Conservation (phyloP, 805 yeast species). For the Grigorovia jiainica region DNA sequence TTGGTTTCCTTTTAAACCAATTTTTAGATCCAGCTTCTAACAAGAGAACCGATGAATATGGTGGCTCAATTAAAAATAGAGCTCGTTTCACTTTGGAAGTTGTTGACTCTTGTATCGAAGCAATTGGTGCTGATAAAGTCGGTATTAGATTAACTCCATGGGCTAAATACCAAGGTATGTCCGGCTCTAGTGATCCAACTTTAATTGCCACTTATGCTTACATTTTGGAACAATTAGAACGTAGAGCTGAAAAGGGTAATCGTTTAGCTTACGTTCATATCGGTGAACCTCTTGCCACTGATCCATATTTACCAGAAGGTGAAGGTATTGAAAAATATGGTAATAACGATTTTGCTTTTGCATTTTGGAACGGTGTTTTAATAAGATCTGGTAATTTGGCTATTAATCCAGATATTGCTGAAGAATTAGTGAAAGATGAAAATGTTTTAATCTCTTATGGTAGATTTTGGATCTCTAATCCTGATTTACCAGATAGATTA, state of each 20-base stretch:
- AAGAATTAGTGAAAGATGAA: slow-evolving; percentile 28
- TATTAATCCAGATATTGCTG: slow-evolving; percentile 19
- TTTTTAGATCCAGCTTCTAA: slow-evolving; percentile 41
- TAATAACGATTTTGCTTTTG: slow-evolving; percentile 30
- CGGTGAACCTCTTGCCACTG: slow-evolving; percentile 37
- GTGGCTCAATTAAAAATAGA: slow-evolving; percentile 44
- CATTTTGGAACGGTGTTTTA: slow-evolving; percentile 38
- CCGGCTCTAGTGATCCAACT: slow-evolving; percentile 29
- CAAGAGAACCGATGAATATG: slow-evolving; percentile 43
- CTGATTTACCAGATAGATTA: slow-evolving; percentile 41
- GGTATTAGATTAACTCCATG: slow-evolving; percentile 43
- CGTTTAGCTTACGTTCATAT: slow-evolving; percentile 35
- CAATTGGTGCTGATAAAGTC: slow-evolving; percentile 42
- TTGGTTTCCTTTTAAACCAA: slow-evolving; percentile 52
- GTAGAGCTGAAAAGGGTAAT: slow-evolving; percentile 30
- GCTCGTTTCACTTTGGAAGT: slow-evolving; percentile 38
- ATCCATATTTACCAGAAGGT: slow-evolving; percentile 19
- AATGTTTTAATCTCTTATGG: slow-evolving; percentile 39
- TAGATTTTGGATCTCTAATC: slow-evolving; percentile 44
- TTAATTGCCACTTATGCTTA: slow-evolving; percentile 34
- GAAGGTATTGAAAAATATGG: slow-evolving; percentile 24
- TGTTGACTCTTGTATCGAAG: slow-evolving; percentile 41
- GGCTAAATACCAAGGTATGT: slow-evolving; percentile 31
- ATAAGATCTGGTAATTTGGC: slow-evolving; percentile 34
- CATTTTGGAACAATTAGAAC: slow-evolving; percentile 33